These are phyloP conservation scores for Leccinum truebloodii DNA, from an alignment of 768 basidiomycete genomes.

Conservation along the genomic window DNA sequence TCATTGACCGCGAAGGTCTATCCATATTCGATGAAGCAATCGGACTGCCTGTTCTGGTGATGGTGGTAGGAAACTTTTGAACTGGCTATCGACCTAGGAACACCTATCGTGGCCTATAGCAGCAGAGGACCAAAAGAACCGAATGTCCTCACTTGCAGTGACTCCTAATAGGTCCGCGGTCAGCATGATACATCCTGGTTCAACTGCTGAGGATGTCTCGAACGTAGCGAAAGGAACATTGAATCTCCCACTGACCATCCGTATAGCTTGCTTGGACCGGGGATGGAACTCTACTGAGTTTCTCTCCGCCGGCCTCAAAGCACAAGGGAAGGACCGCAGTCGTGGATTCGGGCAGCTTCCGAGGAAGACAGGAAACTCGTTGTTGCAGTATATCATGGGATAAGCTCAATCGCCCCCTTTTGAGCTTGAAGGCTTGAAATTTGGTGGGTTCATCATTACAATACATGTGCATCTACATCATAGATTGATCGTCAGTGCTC, in stretches of 20 bases:
- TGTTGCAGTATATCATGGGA: no score
- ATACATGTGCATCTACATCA: background rate
- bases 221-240: background rate
- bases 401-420: background rate
- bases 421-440: background rate
- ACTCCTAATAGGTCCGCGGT: background rate
- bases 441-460: background rate
- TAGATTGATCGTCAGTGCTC: constrained; percentile 4
- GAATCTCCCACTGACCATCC: background rate
- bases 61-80: background rate
- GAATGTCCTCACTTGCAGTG: background rate
- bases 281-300: no score
- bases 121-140: background rate
- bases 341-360: background rate
- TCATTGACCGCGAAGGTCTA: background rate
- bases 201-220: background rate
- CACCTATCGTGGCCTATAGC: background rate
- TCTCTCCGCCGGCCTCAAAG: background rate
- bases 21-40: background rate
- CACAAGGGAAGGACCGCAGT: background rate
- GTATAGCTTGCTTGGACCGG: background rate
- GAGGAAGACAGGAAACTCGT: background rate
- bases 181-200: background rate
- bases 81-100: background rate
- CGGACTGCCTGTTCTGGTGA: background rate